phyloP scores from a whole-genome alignment of 345 rosid genomes.

The Bruguiera sexangula region DNA sequence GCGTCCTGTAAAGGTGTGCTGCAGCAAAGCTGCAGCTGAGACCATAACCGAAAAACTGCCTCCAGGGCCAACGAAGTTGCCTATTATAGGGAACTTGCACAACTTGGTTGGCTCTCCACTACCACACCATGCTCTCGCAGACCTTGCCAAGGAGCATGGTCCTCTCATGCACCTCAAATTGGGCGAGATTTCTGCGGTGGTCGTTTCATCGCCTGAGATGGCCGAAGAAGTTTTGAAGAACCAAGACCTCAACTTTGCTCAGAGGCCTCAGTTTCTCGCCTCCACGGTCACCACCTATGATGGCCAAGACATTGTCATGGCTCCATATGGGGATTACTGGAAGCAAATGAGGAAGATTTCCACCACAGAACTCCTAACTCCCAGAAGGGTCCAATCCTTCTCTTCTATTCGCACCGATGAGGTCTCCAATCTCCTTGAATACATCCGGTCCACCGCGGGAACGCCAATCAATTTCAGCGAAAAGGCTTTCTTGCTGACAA shows the following conservation, averaged over 20 bases:
- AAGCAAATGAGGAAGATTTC: slow-evolving; percentile 13
- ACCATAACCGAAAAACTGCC: slow-evolving; percentile 2
- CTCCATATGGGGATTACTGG: slow-evolving; percentile 18
- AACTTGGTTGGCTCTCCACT: slow-evolving; percentile 4
- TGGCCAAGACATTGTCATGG: slow-evolving; percentile 10
- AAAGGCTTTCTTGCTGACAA: neutral
- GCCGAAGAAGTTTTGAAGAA: slow-evolving; percentile 11
- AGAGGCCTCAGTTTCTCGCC: slow-evolving; percentile 13
- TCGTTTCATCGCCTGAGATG: slow-evolving; percentile 7
- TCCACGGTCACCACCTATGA: neutral
- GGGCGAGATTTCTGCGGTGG: slow-evolving; percentile 17
- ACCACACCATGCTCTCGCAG: slow-evolving; percentile 16
- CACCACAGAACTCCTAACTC: slow-evolving; percentile 6
- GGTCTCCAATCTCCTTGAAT: slow-evolving; percentile 8
- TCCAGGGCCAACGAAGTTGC: slow-evolving; percentile 29
- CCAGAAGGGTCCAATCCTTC: slow-evolving; percentile 13
- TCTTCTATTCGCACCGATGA: slow-evolving; percentile 1
- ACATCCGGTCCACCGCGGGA: neutral
- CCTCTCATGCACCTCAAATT: slow-evolving; percentile 23
- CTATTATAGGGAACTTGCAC: slow-evolving; percentile 24
- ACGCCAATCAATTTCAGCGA: slow-evolving; percentile 3
- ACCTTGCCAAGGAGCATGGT: slow-evolving; percentile 19
- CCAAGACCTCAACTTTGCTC: slow-evolving; percentile 19
- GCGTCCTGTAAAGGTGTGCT: neutral
- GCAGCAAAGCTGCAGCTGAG: neutral